Percentiles rank a stretch among this genome's conserved stretches.
Conservation (phyloP, 2,329 filamentous ascomycete genomes). For the Penicillium crustosum region DNA sequence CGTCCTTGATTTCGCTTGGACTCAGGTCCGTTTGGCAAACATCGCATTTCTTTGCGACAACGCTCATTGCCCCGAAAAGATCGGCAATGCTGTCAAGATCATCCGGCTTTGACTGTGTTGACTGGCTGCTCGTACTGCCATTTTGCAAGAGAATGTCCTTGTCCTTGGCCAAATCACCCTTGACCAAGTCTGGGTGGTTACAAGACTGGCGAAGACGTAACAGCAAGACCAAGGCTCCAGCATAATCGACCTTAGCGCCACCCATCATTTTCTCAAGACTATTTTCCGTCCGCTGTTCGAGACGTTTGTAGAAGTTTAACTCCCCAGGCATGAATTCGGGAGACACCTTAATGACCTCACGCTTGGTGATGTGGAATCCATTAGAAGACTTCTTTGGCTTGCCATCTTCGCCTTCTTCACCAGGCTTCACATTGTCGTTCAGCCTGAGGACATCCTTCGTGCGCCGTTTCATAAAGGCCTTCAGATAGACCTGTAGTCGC, state of each 20-base stretch:
- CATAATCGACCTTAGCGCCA: conserved; percentile 77
- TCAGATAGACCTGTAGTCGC: conserved; percentile 78
- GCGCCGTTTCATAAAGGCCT: conserved; percentile 97
- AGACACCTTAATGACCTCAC: conserved; percentile 78
- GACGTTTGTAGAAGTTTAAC: conserved; percentile 77
- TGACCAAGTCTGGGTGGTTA: conserved; percentile 87
- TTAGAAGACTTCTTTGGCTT: conserved; percentile 52
- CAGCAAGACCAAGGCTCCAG: conserved; percentile 89
- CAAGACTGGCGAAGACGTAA: conserved; percentile 88
- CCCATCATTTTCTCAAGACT: conserved; percentile 88
- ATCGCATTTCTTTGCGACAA: conserved; percentile 75
- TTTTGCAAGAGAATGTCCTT: conserved; percentile 77
- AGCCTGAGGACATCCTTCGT: conserved; percentile 96
- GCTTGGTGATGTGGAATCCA: conserved; percentile 86
- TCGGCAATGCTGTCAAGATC: conserved; percentile 83
- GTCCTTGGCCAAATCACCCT: conserved; percentile 81
- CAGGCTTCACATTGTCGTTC: conserved; percentile 75
- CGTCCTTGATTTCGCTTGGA: conserved; percentile 53
- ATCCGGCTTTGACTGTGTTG: conserved; percentile 52
- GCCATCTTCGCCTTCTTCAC: conserved; percentile 57
- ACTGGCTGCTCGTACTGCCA: conserved; percentile 51
- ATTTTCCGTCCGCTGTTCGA: conserved; percentile 81
- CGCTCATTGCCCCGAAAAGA: conserved; percentile 79
- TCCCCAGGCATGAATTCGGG: conserved; percentile 78
- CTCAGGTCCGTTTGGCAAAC: conserved; percentile 73